Evolutionary conservation across 2,329 filamentous ascomycete species (phyloP).

Genomic region (Trichoderma endophyticum): DNA sequence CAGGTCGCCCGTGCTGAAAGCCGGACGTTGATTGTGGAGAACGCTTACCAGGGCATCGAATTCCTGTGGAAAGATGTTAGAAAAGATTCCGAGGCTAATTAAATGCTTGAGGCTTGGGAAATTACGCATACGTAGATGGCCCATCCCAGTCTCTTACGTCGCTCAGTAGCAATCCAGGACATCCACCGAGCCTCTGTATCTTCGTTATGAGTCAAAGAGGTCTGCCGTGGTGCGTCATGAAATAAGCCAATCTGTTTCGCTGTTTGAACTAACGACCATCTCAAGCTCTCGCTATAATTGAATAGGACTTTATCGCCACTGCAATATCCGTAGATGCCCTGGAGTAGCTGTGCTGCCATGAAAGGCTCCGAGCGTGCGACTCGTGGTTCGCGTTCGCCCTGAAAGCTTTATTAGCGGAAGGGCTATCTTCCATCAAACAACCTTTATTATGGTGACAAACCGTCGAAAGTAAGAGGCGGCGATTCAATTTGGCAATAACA

Average conservation of each 20-base stretch:
- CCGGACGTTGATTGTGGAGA: not conserved
- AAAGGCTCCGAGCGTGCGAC: not conserved
- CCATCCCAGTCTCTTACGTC: not conserved
- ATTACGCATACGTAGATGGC: not conserved
- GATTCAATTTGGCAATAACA: not conserved
- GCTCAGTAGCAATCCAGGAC: not conserved
- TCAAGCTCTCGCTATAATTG: not conserved
- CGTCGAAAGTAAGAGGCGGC: not conserved
- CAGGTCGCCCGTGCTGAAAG: not conserved
- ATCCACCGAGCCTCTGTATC: not conserved
- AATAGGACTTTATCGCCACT: not conserved
- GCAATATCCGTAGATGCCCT: not conserved
- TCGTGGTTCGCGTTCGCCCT: not conserved
- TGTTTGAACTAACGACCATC: not conserved
- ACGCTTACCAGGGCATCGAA: not conserved
- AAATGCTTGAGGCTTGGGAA: not conserved
- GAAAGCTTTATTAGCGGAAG: not conserved
- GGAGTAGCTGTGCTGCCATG: not conserved
- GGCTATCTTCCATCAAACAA: fast-evolving
- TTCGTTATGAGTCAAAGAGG: not conserved
- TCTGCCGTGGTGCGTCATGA: not conserved
- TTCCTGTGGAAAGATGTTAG: not conserved
- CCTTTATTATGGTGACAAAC: not conserved
- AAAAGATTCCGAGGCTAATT: not conserved
- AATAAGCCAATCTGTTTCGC: not conserved